phyloP scores from a whole-genome alignment of 495 filamentous ascomycete species.

The Hypoxylon subgilvum region DNA sequence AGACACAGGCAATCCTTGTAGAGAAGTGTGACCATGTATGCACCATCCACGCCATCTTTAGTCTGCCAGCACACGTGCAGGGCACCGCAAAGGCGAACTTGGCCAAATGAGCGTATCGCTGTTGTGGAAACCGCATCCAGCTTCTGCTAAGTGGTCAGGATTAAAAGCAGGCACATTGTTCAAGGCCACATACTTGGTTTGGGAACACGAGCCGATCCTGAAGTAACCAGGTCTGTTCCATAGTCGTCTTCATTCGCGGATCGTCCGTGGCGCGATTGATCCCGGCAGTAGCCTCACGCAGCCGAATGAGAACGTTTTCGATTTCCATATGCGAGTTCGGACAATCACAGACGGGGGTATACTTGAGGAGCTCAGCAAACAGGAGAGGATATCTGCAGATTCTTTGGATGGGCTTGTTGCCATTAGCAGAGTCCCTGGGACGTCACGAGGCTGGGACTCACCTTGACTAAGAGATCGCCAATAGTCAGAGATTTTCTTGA shows the following conservation, averaged over 20 bases:
- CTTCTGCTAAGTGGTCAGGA: conserved; percentile 42
- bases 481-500: conserved; percentile 77
- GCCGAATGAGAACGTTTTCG: conserved; percentile 70
- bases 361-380: conserved; percentile 78
- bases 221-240: conserved; percentile 77
- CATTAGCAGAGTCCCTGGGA: conserved; percentile 24
- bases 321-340: conserved; percentile 80
- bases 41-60: conserved; percentile 66
- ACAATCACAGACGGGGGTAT: conserved; percentile 83
- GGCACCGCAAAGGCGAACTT: conserved; percentile 82
- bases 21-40: conserved; percentile 87
- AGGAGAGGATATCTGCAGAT: conserved; percentile 92
- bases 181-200: conserved; percentile 61
- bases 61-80: conserved; percentile 84
- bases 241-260: conserved; percentile 58
- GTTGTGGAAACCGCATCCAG: conserved; percentile 54
- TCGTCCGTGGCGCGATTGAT: conserved; percentile 81
- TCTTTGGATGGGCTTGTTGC: conserved; percentile 81
- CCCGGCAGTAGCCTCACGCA: conserved; percentile 72
- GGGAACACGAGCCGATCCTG: conserved; percentile 78
- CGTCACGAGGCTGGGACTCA: conserved; percentile 40
- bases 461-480: conserved; percentile 90
- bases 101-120: conserved; percentile 76
- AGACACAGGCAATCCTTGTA: conserved; percentile 83
- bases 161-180: conserved; percentile 3